Base-by-base conservation (phyloP, 2,329 filamentous ascomycete species). In the Rutstroemia sp. region DNA sequence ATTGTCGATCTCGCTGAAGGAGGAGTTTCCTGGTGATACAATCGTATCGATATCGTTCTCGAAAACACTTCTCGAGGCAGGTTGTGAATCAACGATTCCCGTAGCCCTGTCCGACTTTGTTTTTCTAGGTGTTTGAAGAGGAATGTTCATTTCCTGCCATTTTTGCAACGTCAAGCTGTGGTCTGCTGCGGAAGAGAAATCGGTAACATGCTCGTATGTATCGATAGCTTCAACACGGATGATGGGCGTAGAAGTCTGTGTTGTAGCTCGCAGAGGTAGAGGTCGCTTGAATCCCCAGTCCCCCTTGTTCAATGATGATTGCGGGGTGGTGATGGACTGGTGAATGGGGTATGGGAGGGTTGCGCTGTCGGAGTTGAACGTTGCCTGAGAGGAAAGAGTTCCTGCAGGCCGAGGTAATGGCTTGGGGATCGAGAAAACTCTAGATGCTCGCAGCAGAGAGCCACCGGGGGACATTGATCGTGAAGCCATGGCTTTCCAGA, bases 231-330 rank as follows among this genome's bases (percentile, higher is more conserved):
- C 84, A 63, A 97, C 74, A 61, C 89, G 83, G 54, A 96, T 80
- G 50, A 88, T 77, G 9, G 91, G 88, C n/a, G 84, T 85, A 6
- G 85, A 83, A 6, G 83, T 84, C 54, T 82, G 82, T 19, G 83
- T 81, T 5, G 89, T 92, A 3, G 87, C 84, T 69, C 86, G 86
- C 8, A 86, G 73, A 1, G 92, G 92, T 5, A 97, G 76, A 1
- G 90, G 79, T 55, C 92, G 79, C 75, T 97, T 97, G 65, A 96
- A 76, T 14, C 92, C 92, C 92, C 92, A 97, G 68, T 97, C 92
- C 38, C 92, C 92, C 67, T 82, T 82, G 42, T 78, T 75, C 23
- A 89, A 79, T 7, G 91, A 92, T 17, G 83, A 79, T 46, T 79
- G 75, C 5, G 90, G 86, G 0, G 90, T 92, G 14, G 86, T 85